phyloP scores from a whole-genome alignment of 495 filamentous ascomycete genomes.

The Copromyces sp. region DNA sequence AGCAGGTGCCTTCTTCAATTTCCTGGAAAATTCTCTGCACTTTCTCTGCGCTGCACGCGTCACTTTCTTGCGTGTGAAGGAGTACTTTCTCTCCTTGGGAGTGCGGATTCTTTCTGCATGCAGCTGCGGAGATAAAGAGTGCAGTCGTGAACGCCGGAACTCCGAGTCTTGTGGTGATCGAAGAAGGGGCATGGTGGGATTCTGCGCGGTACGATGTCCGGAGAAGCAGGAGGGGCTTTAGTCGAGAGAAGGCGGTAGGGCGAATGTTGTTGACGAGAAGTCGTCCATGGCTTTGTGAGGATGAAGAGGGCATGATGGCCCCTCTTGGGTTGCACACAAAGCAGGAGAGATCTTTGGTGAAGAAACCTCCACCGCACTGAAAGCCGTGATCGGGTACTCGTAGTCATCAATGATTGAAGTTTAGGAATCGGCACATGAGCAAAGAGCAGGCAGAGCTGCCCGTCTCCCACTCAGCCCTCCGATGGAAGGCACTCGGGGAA shows the following conservation, averaged over 20 bases:
- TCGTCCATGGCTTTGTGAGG: neutral
- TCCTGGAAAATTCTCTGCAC: neutral
- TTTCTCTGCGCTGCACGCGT: neutral
- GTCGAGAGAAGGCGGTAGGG: fast-evolving
- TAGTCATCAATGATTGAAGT: neutral
- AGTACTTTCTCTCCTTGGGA: neutral
- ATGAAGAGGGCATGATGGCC: neutral
- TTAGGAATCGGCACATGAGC: neutral
- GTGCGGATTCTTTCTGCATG: neutral
- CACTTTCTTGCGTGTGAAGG: neutral
- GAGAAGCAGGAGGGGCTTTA: neutral
- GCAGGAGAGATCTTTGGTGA: neutral
- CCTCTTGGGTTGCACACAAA: neutral
- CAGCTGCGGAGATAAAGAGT: neutral
- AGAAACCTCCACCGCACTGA: neutral
- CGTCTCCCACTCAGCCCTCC: neutral
- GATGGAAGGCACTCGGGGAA: no score
- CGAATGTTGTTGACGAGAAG: neutral
- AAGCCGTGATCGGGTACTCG: neutral
- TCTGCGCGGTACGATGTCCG: fast-evolving
- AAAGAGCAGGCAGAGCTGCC: neutral
- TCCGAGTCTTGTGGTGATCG: neutral
- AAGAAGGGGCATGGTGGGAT: neutral
- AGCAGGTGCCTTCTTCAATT: neutral
- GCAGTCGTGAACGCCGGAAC: neutral